Percentiles rank a stretch among this genome's conserved stretches.
Conservation (phyloP, 805 yeast genomes). For the Kluyveromyces wickerhamii region DNA sequence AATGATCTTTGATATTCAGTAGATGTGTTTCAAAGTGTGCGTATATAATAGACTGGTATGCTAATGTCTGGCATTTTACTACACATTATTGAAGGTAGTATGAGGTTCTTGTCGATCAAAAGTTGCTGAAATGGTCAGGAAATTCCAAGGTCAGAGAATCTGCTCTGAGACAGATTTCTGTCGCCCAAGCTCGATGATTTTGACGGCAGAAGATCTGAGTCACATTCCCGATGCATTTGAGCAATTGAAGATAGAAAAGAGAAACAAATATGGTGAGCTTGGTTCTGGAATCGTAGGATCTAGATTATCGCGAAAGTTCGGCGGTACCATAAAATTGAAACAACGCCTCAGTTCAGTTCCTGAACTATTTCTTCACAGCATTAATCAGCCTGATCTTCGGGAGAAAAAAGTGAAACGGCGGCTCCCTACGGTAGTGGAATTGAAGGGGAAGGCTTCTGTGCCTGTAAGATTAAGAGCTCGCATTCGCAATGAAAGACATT, state of each 20-base stretch:
- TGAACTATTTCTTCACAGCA: conserved; percentile 23
- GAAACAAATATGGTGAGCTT: background rate
- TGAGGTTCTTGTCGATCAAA: no score
- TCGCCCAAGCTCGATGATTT: conserved; percentile 26
- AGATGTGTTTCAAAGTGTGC: no score
- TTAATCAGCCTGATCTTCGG: conserved; percentile 11
- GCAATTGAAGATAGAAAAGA: background rate
- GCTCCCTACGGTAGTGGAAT: no score
- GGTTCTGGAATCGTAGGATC: conserved; percentile 3
- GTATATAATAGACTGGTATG: no score
- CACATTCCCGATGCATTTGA: conserved; percentile 16
- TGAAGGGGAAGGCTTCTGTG: no score
- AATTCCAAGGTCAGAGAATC: conserved; percentile 25
- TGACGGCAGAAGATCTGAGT: conserved; percentile 23
- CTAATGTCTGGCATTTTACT: no score
- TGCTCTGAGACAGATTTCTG: conserved; percentile 20
- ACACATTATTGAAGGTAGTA: no score
- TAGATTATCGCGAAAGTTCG: conserved; percentile 9
- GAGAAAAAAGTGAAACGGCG: background rate
- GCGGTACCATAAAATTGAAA: conserved; percentile 22
- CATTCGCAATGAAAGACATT: no score
- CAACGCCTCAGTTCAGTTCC: conserved; percentile 27
- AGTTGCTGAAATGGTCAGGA: conserved; percentile 24
- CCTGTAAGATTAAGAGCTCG: no score
- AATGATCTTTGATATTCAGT: no score